phyloP scores from a whole-genome alignment of 2,329 filamentous ascomycete genomes.

The Akanthomyces dipterigenus region DNA sequence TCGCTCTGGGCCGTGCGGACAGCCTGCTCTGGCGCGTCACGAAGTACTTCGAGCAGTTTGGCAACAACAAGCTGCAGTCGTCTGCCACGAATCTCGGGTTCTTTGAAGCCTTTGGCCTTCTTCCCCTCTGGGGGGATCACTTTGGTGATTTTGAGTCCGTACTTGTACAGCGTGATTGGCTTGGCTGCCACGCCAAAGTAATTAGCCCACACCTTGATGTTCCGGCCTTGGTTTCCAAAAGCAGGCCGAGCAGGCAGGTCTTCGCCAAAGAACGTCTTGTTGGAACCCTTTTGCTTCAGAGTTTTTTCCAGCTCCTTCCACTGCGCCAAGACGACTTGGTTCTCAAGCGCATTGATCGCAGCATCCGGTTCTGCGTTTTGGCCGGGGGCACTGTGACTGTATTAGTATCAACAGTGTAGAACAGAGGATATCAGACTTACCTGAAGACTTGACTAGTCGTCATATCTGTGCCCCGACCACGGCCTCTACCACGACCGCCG shows the following conservation, averaged over 20 bases:
- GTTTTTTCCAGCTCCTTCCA: constrained; percentile 11
- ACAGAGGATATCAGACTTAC: background rate
- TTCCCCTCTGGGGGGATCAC: constrained; percentile 14
- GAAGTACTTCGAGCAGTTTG: constrained; percentile 30
- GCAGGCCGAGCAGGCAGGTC: constrained; percentile 42
- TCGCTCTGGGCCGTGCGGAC: background rate
- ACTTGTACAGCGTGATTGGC: constrained; percentile 34
- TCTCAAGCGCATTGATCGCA: constrained; percentile 30
- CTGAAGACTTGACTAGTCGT: background rate
- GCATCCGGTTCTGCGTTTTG: constrained; percentile 20
- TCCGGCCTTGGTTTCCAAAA: constrained; percentile 38
- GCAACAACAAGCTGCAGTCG: constrained; percentile 38
- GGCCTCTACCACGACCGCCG: constrained; percentile 16
- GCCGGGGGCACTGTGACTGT: background rate
- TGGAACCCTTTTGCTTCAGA: constrained; percentile 6
- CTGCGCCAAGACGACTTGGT: constrained; percentile 29
- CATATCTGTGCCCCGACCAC: constrained; percentile 9
- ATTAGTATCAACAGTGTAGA: background rate
- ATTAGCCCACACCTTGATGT: constrained; percentile 46
- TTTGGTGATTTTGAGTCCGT: constrained; percentile 34
- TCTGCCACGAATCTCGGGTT: constrained; percentile 32
- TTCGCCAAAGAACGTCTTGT: constrained; percentile 16
- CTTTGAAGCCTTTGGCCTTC: constrained; percentile 9
- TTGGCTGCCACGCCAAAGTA: constrained; percentile 42
- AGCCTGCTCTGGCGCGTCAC: constrained; percentile 13